Conservation (phyloP, 2,329 filamentous ascomycete species). For the Juglanconis oblonga region DNA sequence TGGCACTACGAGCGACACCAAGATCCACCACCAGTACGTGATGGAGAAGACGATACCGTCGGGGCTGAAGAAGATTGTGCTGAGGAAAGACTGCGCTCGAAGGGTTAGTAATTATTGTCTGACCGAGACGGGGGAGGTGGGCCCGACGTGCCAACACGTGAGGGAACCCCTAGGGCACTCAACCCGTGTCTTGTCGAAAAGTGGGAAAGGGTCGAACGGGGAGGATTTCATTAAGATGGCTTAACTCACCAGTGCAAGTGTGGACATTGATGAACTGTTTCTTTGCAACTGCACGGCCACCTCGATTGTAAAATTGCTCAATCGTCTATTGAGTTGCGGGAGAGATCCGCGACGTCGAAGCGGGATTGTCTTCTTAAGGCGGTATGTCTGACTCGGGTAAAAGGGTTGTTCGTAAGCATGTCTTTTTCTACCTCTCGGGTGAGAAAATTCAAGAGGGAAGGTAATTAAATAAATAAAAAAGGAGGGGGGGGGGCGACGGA, state of each 20-base stretch:
- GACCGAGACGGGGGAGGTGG: not conserved
- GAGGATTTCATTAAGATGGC: not conserved
- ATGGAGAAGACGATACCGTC: conserved; percentile 17
- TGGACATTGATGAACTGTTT: conserved; percentile 15
- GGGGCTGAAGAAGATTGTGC: conserved; percentile 19
- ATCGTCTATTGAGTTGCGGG: conserved; percentile 15
- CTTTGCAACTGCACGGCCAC: conserved; percentile 16
- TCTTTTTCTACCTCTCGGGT: too few species aligned
- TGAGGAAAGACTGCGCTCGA: conserved; percentile 10
- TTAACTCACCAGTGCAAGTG: conserved; percentile 9
- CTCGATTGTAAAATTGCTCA: conserved; percentile 18
- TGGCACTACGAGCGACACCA: conserved; percentile 14
- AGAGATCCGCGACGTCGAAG: conserved; percentile 14
- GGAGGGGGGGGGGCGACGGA: too few species aligned
- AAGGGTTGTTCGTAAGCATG: too few species aligned
- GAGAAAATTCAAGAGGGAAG: too few species aligned
- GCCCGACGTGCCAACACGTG: too few species aligned
- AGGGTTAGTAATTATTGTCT: not conserved
- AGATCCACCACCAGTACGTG: conserved; percentile 19
- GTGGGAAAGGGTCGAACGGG: not conserved
- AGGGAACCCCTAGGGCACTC: too few species aligned
- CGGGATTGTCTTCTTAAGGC: conserved; percentile 17
- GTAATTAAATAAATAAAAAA: too few species aligned
- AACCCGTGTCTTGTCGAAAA: too few species aligned
- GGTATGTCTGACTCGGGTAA: conserved; percentile 2